phyloP scores from a whole-genome alignment of 495 filamentous ascomycete genomes.

The Penicillium nucicola region DNA sequence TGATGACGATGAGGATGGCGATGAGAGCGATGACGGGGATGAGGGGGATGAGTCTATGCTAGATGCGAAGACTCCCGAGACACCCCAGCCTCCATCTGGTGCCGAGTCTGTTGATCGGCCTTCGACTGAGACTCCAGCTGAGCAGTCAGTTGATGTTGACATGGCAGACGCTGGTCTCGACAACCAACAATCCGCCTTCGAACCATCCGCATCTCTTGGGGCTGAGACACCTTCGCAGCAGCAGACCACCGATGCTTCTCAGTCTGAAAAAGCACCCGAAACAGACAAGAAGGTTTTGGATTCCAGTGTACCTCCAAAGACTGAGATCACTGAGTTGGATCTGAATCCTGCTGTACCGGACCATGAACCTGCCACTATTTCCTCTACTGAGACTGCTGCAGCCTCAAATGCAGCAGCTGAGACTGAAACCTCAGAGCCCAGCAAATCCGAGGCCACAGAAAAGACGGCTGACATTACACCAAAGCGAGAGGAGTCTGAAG shows the following conservation, averaged over 20 bases:
- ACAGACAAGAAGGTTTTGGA: background rate
- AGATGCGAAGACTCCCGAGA: constrained; percentile 48
- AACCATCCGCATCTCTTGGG: constrained; percentile 10
- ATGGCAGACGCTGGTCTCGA: constrained; percentile 26
- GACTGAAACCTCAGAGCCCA: background rate
- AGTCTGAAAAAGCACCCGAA: background rate
- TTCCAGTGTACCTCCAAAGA: background rate
- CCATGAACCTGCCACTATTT: background rate
- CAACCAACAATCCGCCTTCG: constrained; percentile 18
- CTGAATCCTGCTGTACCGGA: background rate
- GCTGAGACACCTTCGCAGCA: background rate
- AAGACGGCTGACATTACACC: background rate
- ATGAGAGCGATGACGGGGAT: constrained; percentile 54
- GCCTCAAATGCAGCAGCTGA: background rate
- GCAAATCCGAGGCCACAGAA: background rate
- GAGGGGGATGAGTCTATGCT: constrained; percentile 56
- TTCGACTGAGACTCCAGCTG: constrained; percentile 16
- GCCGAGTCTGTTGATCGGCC: constrained; percentile 19
- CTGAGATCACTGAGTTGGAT: background rate
- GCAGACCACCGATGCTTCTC: background rate
- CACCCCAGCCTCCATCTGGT: constrained; percentile 23
- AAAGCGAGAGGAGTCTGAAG: background rate
- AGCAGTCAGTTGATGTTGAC: constrained; percentile 21
- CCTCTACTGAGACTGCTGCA: background rate
- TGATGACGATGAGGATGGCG: constrained; percentile 38